A percentile compares a stretch with the other conserved stretches of the same genome.
Conservation (phyloP, 768 basidiomycete genomes). For the Rhodotorula graminis region DNA sequence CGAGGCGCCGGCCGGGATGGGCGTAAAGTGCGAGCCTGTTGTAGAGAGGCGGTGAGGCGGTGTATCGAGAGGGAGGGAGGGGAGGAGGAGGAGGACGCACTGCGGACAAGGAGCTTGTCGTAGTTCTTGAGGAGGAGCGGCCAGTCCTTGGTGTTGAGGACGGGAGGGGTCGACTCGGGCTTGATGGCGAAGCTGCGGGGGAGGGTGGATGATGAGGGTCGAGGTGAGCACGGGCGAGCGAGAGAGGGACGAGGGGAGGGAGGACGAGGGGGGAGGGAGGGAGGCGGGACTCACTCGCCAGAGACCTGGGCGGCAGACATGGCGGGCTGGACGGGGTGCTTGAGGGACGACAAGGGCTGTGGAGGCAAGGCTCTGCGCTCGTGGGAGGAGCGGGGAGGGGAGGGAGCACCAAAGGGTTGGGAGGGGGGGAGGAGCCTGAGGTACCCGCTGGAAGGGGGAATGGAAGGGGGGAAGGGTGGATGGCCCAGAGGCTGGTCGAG, state of each 20-base stretch:
- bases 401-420: not conserved
- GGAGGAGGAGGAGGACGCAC: not conserved
- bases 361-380: conserved; percentile 18
- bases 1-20: conserved; percentile 87
- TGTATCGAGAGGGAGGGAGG: too few relatives aligned
- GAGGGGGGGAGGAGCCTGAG: not conserved
- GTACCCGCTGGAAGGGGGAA: not conserved
- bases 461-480: conserved; percentile 3
- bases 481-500: not conserved
- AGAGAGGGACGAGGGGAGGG: not conserved
- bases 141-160: conserved; percentile 93
- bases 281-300: conserved; percentile 20
- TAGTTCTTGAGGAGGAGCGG: conserved; percentile 97
- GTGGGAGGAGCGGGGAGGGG: conserved; percentile 13
- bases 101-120: conserved; percentile 59
- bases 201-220: too few relatives aligned
- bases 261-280: not conserved
- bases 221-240: not conserved
- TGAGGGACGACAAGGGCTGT: not conserved
- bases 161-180: conserved; percentile 59
- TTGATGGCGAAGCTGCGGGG: conserved; percentile 55
- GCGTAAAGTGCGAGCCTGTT: conserved; percentile 94
- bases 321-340: too few relatives aligned
- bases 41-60: conserved; percentile 46
- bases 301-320: conserved; percentile 23